Evolutionary conservation across 345 rosid species (phyloP), one percentile per base, ranked within the genome.

Genomic region (Syzygium aromaticum): DNA sequence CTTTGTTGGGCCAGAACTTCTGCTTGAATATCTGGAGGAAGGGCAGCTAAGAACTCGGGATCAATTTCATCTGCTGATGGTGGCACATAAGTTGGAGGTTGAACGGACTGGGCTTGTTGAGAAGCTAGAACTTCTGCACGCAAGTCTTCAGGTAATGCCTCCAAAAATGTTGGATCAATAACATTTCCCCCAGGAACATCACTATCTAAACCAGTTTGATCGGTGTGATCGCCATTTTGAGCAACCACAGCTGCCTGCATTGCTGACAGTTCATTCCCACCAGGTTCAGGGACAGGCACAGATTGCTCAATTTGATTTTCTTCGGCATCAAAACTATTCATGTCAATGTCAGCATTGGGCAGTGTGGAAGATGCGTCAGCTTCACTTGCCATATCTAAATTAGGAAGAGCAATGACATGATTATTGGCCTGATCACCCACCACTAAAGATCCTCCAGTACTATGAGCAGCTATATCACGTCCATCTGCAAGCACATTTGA

Each of bases 1-100:
- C 99, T 94, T 92, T 97, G 99, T 87, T 97, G 99, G 85, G 99
- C 99, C 93, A 97, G 92, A 88, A 97, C 99, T 91, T 97, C 99
- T 88, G 99, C 96, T 90, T 97, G 99, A 85, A 97, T 97, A 89
- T 97, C 99, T 77, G 97, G 97, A n/a, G 99, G 99, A 87, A 97
- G 96, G 77, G 99, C 99, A 87, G 99, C 99, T 91, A 97, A 91
- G 91, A 97, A 97, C 91, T 97, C 99, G 30, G 98, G 99, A 93
- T 97, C 99, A 89, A 97, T 97, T 86, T 96, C 98, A 84, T 96
- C 98, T 85, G 94, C 98, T 53, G 99, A 89, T 92, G 99, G 98
- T 6, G 99, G 97, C 52, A 91, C 93, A 90, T 95, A 96, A 86
- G 94, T 88, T 88, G 98, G 98, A 91, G 96, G 97, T 88, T 94